phyloP scores from a whole-genome alignment of 2,329 filamentous ascomycete species.

The Escovopsis sp. region DNA sequence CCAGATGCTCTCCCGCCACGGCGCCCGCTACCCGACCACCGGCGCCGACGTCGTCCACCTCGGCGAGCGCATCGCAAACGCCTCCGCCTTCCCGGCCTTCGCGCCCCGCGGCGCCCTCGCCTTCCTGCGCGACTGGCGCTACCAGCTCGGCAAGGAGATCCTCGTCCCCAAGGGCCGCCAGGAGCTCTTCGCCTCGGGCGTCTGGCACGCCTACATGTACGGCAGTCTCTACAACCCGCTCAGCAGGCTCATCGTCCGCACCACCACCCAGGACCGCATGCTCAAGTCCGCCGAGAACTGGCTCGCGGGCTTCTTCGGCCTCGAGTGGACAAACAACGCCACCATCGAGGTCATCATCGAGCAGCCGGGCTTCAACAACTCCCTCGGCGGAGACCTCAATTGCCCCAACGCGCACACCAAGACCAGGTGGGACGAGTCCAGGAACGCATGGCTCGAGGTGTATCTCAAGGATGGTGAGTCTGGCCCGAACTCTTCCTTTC shows the following conservation, averaged over 20 bases:
- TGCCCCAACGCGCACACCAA: conserved; percentile 48
- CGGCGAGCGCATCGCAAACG: conserved; percentile 42
- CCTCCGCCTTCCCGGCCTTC: conserved; percentile 31
- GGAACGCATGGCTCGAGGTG: conserved; percentile 41
- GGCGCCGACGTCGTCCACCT: conserved; percentile 39
- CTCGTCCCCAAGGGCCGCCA: conserved; percentile 58
- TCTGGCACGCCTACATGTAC: conserved; percentile 60
- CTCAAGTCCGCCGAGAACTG: conserved; percentile 65
- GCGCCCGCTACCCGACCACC: conserved; percentile 55
- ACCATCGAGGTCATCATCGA: conserved; percentile 63
- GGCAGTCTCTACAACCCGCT: conserved; percentile 55
- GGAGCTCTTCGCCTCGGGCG: conserved; percentile 55
- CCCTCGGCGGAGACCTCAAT: conserved; percentile 49
- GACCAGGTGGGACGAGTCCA: conserved; percentile 36
- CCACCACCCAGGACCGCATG: conserved; percentile 68
- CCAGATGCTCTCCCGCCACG: conserved; percentile 59
- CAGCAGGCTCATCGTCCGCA: conserved; percentile 58
- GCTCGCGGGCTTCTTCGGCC: conserved; percentile 63
- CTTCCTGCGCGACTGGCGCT: conserved; percentile 57
- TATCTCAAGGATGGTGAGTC: conserved; percentile 46
- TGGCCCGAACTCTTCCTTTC: too few relatives aligned
- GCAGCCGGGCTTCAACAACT: conserved; percentile 49
- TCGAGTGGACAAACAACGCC: conserved; percentile 55
- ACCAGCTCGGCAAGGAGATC: conserved; percentile 55
- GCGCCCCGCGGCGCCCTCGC: conserved; percentile 30